Evolutionary conservation across 768 basidiomycete species (phyloP).

Genomic region (Strobilomyces dryophilus): DNA sequence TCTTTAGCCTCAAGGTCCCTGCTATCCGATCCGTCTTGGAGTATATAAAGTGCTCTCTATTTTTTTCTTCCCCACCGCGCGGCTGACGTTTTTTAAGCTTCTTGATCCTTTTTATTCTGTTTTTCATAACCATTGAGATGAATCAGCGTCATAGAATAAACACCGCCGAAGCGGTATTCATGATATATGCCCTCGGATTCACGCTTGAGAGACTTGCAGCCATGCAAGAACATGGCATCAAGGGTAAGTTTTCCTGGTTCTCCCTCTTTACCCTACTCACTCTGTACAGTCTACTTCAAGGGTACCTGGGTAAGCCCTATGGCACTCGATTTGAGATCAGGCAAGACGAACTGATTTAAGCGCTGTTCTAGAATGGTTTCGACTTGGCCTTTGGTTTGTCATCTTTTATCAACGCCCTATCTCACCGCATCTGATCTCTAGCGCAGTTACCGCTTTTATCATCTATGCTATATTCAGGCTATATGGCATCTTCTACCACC

Average conservation of each 20-base stretch:
- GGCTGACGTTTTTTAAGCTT: conserved; percentile 43
- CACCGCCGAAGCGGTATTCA: conserved; percentile 65
- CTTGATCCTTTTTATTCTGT: conserved; percentile 72
- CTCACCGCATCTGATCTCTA: conserved; percentile 1
- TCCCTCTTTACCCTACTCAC: conserved; percentile 2
- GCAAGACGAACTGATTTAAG: conserved; percentile 14
- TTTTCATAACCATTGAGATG: conserved; percentile 76
- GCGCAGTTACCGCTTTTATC: conserved; percentile 68
- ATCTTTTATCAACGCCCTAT: neutral
- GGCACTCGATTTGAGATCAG: conserved; percentile 8
- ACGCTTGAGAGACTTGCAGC: conserved; percentile 89
- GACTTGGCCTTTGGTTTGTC: conserved; percentile 80
- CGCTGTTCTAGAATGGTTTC: conserved; percentile 70
- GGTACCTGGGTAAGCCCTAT: conserved; percentile 67
- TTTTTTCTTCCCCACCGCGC: neutral
- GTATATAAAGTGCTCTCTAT: conserved; percentile 63
- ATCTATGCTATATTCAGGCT: conserved; percentile 74
- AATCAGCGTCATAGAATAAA: conserved; percentile 62
- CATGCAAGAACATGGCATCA: conserved; percentile 93
- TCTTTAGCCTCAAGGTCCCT: conserved; percentile 79
- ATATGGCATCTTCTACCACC: conserved; percentile 65
- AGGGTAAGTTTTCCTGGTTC: conserved; percentile 44
- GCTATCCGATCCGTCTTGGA: conserved; percentile 88
- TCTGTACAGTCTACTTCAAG: conserved; percentile 65
- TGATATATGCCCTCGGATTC: conserved; percentile 78